A percentile compares a stretch with the other conserved stretches of the same genome.
These are phyloP conservation scores for Saccharomycopsis babjevae DNA, from an alignment of 805 yeast species.

Conservation along the genomic window DNA sequence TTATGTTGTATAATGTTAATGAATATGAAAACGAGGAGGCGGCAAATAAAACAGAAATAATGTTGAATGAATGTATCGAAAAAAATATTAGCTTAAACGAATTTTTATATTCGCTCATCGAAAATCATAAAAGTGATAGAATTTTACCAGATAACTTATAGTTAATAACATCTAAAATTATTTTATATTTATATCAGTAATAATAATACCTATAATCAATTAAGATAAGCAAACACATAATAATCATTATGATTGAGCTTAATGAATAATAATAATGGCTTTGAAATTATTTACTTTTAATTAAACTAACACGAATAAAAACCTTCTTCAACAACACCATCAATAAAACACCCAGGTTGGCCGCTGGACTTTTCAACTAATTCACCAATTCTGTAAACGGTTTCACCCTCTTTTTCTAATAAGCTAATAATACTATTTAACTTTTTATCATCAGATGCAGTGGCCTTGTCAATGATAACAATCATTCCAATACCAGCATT, in stretches of 20 bases:
- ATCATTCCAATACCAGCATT: constrained; percentile 64
- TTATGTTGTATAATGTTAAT: neutral
- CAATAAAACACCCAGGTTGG: constrained; percentile 55
- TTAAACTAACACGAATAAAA: neutral
- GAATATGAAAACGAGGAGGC: neutral
- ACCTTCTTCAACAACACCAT: constrained; percentile 15
- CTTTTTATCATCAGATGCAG: constrained; percentile 32
- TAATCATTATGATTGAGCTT: neutral
- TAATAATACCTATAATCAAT: neutral
- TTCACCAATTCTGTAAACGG: constrained; percentile 59
- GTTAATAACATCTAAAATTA: neutral
- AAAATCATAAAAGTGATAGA: neutral
- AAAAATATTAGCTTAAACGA: neutral
- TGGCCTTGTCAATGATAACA: constrained; percentile 3
- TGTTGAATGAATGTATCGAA: neutral
- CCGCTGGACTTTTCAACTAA: constrained; percentile 38
- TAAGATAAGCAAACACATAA: neutral
- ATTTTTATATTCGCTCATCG: neutral
- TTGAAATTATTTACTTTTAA: neutral
- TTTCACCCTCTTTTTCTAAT: constrained; percentile 61
- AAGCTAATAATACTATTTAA: constrained; percentile 45
- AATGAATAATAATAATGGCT: neutral
- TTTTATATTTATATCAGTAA: neutral
- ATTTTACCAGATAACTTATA: neutral
- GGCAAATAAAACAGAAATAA: neutral